These are phyloP conservation scores for Paecilomyces formosus DNA, from an alignment of 2,329 filamentous ascomycete genomes.

Conservation along the genomic window DNA sequence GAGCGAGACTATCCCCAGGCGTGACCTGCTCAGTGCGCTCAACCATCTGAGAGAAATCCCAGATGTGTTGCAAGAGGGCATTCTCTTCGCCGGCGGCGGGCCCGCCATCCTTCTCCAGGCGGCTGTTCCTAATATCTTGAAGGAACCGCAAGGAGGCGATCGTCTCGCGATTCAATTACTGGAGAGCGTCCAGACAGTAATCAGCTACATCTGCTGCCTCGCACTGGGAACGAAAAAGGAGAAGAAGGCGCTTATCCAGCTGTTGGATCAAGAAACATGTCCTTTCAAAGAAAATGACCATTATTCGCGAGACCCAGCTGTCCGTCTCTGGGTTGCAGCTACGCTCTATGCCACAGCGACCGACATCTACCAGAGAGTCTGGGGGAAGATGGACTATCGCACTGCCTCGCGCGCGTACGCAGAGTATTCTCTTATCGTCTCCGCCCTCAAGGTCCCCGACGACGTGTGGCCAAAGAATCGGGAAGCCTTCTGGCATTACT, in stretches of 20 bases:
- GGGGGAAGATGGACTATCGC: constrained; percentile 22
- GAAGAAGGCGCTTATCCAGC: constrained; percentile 19
- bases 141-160: constrained; percentile 6
- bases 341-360: constrained; percentile 29
- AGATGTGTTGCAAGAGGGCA: constrained; percentile 27
- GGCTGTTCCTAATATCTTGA: constrained; percentile 20
- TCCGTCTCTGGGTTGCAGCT: constrained; percentile 26
- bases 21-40: constrained; percentile 19
- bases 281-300: constrained; percentile 15
- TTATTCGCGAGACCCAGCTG: not conserved
- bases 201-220: constrained; percentile 25
- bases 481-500: constrained; percentile 27
- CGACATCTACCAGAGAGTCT: constrained; percentile 30
- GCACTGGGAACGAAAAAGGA: constrained; percentile 24
- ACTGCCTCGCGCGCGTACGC: constrained; percentile 23
- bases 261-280: constrained; percentile 14
- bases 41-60: constrained; percentile 27
- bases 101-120: constrained; percentile 27
- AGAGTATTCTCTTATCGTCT: constrained; percentile 22
- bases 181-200: constrained; percentile 20
- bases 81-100: constrained; percentile 26
- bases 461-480: constrained; percentile 24
- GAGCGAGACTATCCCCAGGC: constrained; percentile 3
- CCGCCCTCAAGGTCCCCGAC: constrained; percentile 18
- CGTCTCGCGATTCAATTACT: constrained; percentile 22